Evolutionary conservation across 2,329 filamentous ascomycete species (phyloP), one percentile per base, ranked within the genome.

Genomic region (Phoma sp.): DNA sequence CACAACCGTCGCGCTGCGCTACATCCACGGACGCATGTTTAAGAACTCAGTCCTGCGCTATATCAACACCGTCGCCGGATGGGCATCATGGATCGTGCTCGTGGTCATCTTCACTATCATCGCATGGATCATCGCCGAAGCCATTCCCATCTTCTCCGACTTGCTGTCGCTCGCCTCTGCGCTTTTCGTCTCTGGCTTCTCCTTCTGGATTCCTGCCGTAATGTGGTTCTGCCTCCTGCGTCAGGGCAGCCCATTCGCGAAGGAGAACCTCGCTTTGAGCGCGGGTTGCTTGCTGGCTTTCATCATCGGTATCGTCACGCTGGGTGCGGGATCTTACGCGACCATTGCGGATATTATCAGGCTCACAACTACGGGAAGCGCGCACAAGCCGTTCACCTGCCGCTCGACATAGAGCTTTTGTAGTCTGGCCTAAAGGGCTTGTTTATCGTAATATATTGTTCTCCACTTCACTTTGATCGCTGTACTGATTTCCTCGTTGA

Each of bases 1-100:
- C 47, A 58, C 55, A n/a, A 58, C 55, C 39, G 55, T 58, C 30
- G 55, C 55, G 5, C 55, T 58, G 38, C 55, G 55, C 43, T 58
- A 58, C 47, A 58, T 58, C 36, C 55, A 58, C 55, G 55, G 55
- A 18, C 55, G 55, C 37, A 58, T 58, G 55, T 58, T 58, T 52
- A 58, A 58, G 44, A 55, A 58, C 47, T 52, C 47, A 3, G 47
- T 58, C 2, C 52, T 58, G 30, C 43, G 47, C 25, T 58, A 58
- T 41, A 55, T 58, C 52, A 58, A 58, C 52, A 58, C 52, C 6
- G 46, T 46, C 36, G 55, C 55, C 2, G 55, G 55, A 1, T 58
- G 55, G 55, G 40, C 55, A 5, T 55, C 52, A 5, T 58, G 55
- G 55, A 55, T 58, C 27, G 36, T 46, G 8, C 52, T 58, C 11